Base-by-base conservation (phyloP, 164 flowering plant species). In the Magnolia sinica region DNA sequence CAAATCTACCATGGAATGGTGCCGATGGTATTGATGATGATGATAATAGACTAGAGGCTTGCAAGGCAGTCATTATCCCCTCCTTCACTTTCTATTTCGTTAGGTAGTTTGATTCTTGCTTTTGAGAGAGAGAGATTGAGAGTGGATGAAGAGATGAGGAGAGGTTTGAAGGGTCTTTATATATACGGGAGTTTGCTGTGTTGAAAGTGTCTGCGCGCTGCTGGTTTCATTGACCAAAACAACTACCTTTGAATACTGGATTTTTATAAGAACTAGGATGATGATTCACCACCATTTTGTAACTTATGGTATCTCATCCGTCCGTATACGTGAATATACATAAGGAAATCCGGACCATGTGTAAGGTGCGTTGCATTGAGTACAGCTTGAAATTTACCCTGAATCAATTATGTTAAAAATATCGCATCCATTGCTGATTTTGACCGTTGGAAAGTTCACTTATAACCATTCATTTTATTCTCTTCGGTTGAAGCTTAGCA, bases 1-100 rank as follows among this genome's bases (percentile, higher is more conserved):
- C 2, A 49, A 65, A 14, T 64, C 70, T 74, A 23, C 49, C 24
- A n/a, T 50, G 50, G 13, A 0, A 20, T 23, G 55, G 20, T 49
- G 70, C 14, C 2, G 49, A 64, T 37, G 76, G 64, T 37, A 70
- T 0, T 14, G 76, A 65, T 10, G 73, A 52, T 68, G 11, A 13
- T 19, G 49, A 8, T 58, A 22, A 14, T 24, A 67, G 49, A 16
- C 3, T 64, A 18, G 79, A 75, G 71, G 79, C 81, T 63, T 76
- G 81, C 59, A 82, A 72, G 68, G 79, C 14, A 19, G 79, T 71
- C 79, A 80, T 80, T 1, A 50, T 52, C 2, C 23, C n/a, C n/a
- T 55, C 4, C n/a, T 72, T 1, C 3, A 13, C 24, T 51, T 58
- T 51, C 24, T 29, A 27, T 68, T 10, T 3, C 8, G 8, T 70